A percentile compares a stretch with the other conserved stretches of the same genome.
These are phyloP conservation scores for Psilocybe sp. DNA, from an alignment of 768 basidiomycete genomes.

Conservation along the genomic window DNA sequence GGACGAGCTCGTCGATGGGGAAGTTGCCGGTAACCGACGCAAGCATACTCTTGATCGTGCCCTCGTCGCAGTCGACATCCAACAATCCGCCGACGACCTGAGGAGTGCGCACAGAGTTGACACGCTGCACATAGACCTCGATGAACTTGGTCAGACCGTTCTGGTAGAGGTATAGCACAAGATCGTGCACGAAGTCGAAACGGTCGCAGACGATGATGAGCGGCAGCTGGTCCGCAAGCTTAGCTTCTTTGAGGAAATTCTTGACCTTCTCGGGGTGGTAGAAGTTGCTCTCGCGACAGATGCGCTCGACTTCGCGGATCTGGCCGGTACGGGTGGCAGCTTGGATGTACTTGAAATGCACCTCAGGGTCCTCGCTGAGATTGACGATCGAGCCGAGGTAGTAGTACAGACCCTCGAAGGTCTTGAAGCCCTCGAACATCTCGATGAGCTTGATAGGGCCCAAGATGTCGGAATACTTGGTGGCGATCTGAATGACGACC, in stretches of 20 bases:
- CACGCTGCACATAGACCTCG: constrained; percentile 99
- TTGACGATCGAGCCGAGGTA: constrained; percentile 98
- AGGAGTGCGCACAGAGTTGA: constrained; percentile 95
- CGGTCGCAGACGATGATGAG: constrained; percentile 99
- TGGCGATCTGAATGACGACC: constrained; percentile 94
- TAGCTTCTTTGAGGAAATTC: constrained; percentile 99
- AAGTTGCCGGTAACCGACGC: constrained; percentile 95
- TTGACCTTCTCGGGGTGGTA: constrained; percentile 99
- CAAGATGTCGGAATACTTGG: constrained; percentile 97
- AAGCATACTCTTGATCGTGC: constrained; percentile 90
- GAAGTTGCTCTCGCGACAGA: constrained; percentile 94
- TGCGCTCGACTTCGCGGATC: constrained; percentile 97
- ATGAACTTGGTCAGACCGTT: constrained; percentile 96
- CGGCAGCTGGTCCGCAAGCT: constrained; percentile 92
- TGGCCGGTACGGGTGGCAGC: constrained; percentile 97
- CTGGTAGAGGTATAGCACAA: constrained; percentile 97
- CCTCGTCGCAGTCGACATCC: constrained; percentile 97
- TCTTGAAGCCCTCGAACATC: constrained; percentile 98
- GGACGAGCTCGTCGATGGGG: constrained; percentile 96
- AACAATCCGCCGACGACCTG: constrained; percentile 95
- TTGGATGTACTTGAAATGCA: constrained; percentile 99
- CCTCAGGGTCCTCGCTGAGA: constrained; percentile 92
- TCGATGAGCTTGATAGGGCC: constrained; percentile 97
- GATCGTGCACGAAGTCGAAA: constrained; percentile 99
- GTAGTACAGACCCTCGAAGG: constrained; percentile 97